Evolutionary conservation across 352 stramenopile species (phyloP).

Genomic region (Aphanomyces stellatus): DNA sequence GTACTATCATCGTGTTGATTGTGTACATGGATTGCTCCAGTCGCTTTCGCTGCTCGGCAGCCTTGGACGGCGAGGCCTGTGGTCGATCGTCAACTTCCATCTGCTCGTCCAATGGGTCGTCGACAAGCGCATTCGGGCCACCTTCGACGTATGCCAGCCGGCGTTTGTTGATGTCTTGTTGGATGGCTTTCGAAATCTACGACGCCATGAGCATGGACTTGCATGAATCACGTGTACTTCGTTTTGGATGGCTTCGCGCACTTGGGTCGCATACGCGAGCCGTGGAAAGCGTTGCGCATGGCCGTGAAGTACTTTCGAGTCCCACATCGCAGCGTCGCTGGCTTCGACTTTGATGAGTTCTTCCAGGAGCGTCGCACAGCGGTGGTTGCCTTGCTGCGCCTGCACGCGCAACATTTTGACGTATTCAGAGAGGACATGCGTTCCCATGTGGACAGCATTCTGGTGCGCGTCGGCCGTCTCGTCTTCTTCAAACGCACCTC

Average conservation of each 20-base stretch:
- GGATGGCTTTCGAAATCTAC: conserved; percentile 15
- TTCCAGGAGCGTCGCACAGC: conserved; percentile 43
- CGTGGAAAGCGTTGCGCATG: conserved; percentile 58
- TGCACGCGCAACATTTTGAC: conserved; percentile 67
- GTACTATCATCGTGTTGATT: background rate
- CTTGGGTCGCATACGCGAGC: conserved; percentile 44
- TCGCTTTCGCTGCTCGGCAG: background rate
- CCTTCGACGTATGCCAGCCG: background rate
- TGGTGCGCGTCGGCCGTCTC: conserved; percentile 22
- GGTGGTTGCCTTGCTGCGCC: conserved; percentile 45
- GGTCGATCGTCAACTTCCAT: background rate
- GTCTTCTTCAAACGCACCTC: conserved; percentile 45
- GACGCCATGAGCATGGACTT: background rate
- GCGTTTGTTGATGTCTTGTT: conserved; percentile 14
- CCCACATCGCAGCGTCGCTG: conserved; percentile 46
- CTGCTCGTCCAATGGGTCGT: too few relatives aligned
- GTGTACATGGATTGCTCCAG: conserved; percentile 10
- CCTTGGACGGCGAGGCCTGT: background rate
- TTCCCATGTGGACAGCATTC: conserved; percentile 36
- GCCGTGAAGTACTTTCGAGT: conserved; percentile 59
- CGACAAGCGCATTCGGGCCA: too few relatives aligned
- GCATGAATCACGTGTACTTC: conserved; percentile 29
- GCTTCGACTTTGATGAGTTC: conserved; percentile 56
- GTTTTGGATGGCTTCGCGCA: conserved; percentile 61
- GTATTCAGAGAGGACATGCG: conserved; percentile 59